Evolutionary conservation across 768 basidiomycete species (phyloP).

Genomic region (Pisolithus sp.): DNA sequence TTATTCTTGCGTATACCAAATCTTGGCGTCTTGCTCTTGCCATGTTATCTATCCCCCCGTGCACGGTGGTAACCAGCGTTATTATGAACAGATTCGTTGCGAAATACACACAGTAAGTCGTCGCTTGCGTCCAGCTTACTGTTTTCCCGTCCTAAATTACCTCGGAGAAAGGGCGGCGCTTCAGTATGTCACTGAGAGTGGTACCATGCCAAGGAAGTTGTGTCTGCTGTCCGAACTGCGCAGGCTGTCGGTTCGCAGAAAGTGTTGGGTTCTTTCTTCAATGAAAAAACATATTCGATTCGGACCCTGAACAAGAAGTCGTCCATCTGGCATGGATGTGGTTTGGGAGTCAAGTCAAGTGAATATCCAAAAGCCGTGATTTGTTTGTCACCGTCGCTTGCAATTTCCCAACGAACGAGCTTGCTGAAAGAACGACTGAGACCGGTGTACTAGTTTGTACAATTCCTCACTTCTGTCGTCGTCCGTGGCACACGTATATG

Average conservation of each 20-base stretch:
- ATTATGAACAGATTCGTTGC: constrained; percentile 66
- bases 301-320: constrained; percentile 49
- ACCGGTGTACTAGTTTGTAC: too few species aligned
- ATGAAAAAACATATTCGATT: constrained; percentile 50
- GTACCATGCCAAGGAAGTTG: constrained; percentile 86
- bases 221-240: constrained; percentile 81
- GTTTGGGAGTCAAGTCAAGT: constrained; percentile 39
- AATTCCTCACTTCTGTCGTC: too few species aligned
- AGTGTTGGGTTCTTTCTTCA: constrained; percentile 58
- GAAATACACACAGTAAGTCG: constrained; percentile 56
- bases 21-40: constrained; percentile 83
- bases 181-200: constrained; percentile 70
- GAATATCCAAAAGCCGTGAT: not conserved
- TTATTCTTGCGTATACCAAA: constrained; percentile 61
- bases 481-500: too few species aligned
- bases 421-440: too few species aligned
- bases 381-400: too few species aligned
- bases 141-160: not conserved
- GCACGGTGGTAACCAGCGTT: constrained; percentile 66
- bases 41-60: constrained; percentile 74
- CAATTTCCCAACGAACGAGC: too few species aligned
- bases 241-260: constrained; percentile 86
- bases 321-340: constrained; percentile 52
- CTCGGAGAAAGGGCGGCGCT: constrained; percentile 45
- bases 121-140: not conserved